phyloP scores from a whole-genome alignment of 176 grass and related monocot species.

The Rhynchospora pubera region DNA sequence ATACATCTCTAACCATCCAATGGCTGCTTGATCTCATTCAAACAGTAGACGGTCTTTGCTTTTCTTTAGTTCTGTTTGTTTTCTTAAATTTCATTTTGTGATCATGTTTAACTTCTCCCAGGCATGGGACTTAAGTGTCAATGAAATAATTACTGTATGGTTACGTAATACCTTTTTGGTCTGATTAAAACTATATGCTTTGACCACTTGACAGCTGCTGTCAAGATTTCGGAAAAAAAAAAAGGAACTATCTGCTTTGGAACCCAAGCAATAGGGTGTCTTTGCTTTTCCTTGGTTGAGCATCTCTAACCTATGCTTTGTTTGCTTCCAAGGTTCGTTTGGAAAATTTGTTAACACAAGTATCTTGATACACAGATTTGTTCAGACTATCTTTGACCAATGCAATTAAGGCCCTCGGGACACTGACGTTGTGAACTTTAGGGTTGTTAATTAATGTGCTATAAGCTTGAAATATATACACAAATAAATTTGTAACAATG shows the following conservation, averaged over 20 bases:
- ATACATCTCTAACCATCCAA: constrained; percentile 27
- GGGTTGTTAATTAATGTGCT: background rate
- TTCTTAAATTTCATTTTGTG: background rate
- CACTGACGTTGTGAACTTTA: background rate
- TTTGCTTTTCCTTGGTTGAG: no score
- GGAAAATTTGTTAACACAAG: background rate
- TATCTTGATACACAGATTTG: no score
- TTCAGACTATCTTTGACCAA: background rate
- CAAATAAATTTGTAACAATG: background rate
- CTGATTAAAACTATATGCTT: constrained; percentile 4
- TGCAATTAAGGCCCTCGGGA: background rate
- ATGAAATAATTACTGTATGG: constrained; percentile 16
- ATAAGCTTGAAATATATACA: background rate
- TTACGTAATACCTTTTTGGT: background rate
- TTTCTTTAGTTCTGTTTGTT: background rate
- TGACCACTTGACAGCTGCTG: no score
- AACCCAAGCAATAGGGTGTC: background rate
- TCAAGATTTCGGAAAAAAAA: no score
- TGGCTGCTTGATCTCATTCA: constrained; percentile 8
- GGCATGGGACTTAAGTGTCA: background rate
- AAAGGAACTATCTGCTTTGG: background rate
- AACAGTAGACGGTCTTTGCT: constrained; percentile 1
- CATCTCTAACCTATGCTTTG: background rate
- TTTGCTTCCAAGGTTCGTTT: background rate
- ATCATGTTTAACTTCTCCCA: background rate